These are phyloP conservation scores for Fomitopsis serialis DNA, from an alignment of 768 basidiomycete species.

Conservation along the genomic window DNA sequence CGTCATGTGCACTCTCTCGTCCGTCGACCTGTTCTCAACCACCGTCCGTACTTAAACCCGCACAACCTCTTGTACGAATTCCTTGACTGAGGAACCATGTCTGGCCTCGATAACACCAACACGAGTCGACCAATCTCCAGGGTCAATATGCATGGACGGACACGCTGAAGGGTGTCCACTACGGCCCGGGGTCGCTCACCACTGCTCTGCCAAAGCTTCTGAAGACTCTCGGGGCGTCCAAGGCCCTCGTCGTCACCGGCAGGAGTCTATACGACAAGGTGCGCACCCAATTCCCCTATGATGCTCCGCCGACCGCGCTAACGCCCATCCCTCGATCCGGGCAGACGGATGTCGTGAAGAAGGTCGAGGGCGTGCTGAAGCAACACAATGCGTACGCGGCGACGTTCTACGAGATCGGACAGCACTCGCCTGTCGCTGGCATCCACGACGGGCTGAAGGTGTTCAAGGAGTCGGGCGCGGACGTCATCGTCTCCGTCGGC, in stretches of 20 bases:
- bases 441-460: conserved; percentile 51
- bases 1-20: too few relatives aligned
- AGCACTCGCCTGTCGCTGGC: conserved; percentile 66
- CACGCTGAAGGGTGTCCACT: conserved; percentile 62
- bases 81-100: conserved; percentile 1
- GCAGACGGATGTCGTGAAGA: conserved; percentile 57
- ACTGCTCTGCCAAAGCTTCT: conserved; percentile 64
- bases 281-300: background rate
- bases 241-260: conserved; percentile 70
- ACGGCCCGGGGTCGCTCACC: conserved; percentile 62
- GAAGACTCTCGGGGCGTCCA: conserved; percentile 46
- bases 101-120: conserved; percentile 5
- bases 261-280: conserved; percentile 64
- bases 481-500: conserved; percentile 69
- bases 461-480: conserved; percentile 53
- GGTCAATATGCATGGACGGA: conserved; percentile 68
- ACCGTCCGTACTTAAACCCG: too few relatives aligned
- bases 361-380: conserved; percentile 51
- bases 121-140: conserved; percentile 21
- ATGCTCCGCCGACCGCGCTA: background rate
- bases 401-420: conserved; percentile 69
- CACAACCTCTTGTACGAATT: too few relatives aligned
- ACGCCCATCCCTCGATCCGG: background rate
- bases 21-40: too few relatives aligned
- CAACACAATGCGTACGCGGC: conserved; percentile 54